Base-by-base conservation (phyloP, 2,329 filamentous ascomycete genomes). In the Arthrobotrys entomopaga region DNA sequence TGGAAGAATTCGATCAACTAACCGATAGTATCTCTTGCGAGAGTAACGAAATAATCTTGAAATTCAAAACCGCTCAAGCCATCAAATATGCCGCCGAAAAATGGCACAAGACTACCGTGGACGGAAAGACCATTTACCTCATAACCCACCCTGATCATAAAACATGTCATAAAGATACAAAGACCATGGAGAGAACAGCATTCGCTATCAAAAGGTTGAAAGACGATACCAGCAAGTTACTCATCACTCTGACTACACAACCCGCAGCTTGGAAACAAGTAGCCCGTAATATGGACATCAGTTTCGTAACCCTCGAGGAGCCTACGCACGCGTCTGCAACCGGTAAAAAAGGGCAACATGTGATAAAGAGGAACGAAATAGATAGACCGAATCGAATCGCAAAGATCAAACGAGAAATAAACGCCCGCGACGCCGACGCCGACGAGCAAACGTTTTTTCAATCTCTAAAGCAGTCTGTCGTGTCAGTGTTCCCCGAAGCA, bases 131-230 rank as follows among this genome's bases (percentile, higher is more conserved):
- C 13, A n/a, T 46, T 10, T 57, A 57, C 8, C n/a, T 57, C 7
- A 57, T 57, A 1, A 42, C 53, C 38, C 53, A 57, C 13, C 53
- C 53, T 13, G 53, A 57, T 16, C 53, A 57, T 16, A 57, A 57
- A 38, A 57, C 53, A 26, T 57, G 53, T 22, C 53, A 57, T 42
- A 38, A 24, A 20, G 29, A 42, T n/a, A 19, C 29, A 19, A 57
- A 57, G 29, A 38, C 13, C 8, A 42, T 57, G 53, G 24, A 57
- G 15, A 29, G 53, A 38, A 57, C 53, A 6, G 53, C 53, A 13
- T 40, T 57, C 19, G 53, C 15, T 13, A 40, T 57, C 24, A 57
- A 57, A 22, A 13, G 11, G 11, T 8, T 57, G 5, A 57, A 19
- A 19, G 38, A 57, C 16, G 53, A 57, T 11, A 38, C 19, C 2